Evolutionary conservation across 73 alveolate genomes (phyloP), one percentile per base, ranked within the genome.

Genomic region (Paramecium pentaurelia): DNA sequence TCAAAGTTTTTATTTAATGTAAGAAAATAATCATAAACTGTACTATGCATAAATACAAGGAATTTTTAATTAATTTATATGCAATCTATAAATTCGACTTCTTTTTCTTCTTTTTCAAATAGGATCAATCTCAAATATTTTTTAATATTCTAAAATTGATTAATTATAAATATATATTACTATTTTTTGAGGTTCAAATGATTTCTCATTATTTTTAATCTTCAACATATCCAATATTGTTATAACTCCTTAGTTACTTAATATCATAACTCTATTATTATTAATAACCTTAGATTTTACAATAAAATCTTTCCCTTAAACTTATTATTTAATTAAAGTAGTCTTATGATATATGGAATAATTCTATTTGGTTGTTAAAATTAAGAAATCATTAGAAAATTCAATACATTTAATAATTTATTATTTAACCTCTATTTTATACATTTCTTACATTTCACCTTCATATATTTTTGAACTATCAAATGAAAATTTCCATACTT

Each of bases 401-500:
- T 80, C 91, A 1, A 80, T 18, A 12, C 51, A 11, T 44, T 44
- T 80, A 47, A 80, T 80, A 4, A 32, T 32, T 22, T 27, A 10
- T 2, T 36, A 30, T 12, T 44, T 80, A n/a, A 80, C 30, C 8
- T 80, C 91, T n/a, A 80, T 25, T 20, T 80, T 80, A 36, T 44
- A 80, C 34, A 45, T 9, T 16, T 80, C 91, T 4, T 45, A 27
- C 91, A 80, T 80, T 27, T 80, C 91, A 4, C 91, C 91, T 9
- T 80, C 91, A 44, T 80, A 80, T 10, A 80, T 80, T 49, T 80
- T 80, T 1, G 91, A 20, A 28, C 91, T 80, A 80, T 80, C 91
- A 47, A 25, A 80, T 80, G 91, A 80, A 10, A 80, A 80, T 49
- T 80, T 80, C 91, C 91, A 80, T 1, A 80, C 75, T 80, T 80